A percentile compares a stretch with the other conserved stretches of the same genome.
These are phyloP conservation scores for Pythium myriotylum DNA, from an alignment of 352 stramenopile genomes.

Conservation along the genomic window DNA sequence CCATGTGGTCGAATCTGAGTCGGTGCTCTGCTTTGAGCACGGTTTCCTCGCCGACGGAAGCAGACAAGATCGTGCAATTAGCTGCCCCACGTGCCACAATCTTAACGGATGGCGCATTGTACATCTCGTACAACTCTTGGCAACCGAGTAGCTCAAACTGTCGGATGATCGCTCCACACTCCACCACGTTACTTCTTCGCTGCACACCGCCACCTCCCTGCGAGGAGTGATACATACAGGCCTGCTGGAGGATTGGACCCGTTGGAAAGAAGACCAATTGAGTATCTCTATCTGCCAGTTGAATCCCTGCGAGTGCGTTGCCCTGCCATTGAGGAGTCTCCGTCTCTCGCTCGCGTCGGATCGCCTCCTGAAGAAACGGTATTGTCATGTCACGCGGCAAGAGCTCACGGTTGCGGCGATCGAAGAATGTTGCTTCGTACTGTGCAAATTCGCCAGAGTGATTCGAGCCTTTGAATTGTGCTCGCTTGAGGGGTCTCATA, in stretches of 20 bases:
- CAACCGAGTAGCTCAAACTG: constrained; percentile 64
- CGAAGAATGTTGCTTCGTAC: constrained; percentile 23
- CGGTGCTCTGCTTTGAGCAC: constrained; percentile 34
- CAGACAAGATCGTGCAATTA: constrained; percentile 42
- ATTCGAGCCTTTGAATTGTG: constrained; percentile 28
- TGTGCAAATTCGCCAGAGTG: background rate
- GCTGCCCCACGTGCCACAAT: constrained; percentile 47
- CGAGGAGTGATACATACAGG: constrained; percentile 44
- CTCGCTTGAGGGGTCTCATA: constrained; percentile 47
- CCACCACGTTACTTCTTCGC: constrained; percentile 43
- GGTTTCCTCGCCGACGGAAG: constrained; percentile 18
- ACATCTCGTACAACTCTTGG: constrained; percentile 41
- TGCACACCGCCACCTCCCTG: constrained; percentile 1
- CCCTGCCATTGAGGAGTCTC: constrained; percentile 58
- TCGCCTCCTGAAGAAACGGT: background rate
- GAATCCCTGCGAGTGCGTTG: constrained; percentile 58
- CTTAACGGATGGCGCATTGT: constrained; percentile 32
- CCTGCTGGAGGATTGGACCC: constrained; percentile 67
- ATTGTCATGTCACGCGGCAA: constrained; percentile 43
- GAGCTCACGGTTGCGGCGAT: constrained; percentile 41
- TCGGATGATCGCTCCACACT: constrained; percentile 57
- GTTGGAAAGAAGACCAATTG: constrained; percentile 74
- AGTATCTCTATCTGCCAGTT: constrained; percentile 27
- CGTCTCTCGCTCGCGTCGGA: constrained; percentile 30
- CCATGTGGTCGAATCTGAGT: constrained; percentile 54